phyloP scores from a whole-genome alignment of 176 grass and related monocot genomes.

The Oryza nivara region DNA sequence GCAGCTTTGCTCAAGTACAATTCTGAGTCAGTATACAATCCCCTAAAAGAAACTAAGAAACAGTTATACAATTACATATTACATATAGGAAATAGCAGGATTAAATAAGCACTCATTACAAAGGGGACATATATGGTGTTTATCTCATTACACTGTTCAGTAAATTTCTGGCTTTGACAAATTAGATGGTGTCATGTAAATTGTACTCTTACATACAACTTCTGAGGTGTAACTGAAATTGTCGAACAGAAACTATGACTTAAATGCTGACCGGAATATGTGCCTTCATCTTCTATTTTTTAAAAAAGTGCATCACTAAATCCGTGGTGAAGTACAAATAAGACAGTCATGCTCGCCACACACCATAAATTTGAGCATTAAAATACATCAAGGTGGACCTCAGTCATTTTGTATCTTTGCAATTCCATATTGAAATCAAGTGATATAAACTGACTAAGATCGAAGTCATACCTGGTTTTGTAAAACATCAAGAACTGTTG shows the following conservation, averaged over 20 bases:
- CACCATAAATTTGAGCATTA: conserved; percentile 11
- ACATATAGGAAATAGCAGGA: not conserved
- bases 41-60: not conserved
- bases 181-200: conserved; percentile 15
- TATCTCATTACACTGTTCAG: conserved; percentile 8
- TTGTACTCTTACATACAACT: conserved; percentile 22
- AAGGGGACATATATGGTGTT: conserved; percentile 1
- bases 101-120: conserved; percentile 18
- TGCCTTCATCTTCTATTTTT: not conserved
- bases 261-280: conserved; percentile 31
- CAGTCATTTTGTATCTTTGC: conserved; percentile 14
- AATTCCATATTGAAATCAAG: conserved; percentile 35
- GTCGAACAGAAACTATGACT: not conserved
- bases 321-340: not conserved
- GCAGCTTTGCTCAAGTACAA: conserved; percentile 14
- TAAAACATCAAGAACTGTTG: conserved; percentile 85
- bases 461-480: conserved; percentile 74
- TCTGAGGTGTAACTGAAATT: not conserved
- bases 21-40: conserved; percentile 18
- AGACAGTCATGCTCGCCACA: not conserved
- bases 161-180: conserved; percentile 14
- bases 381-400: conserved; percentile 30
- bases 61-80: not conserved
- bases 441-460: conserved; percentile 25
- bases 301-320: conserved; percentile 14